A percentile compares a stretch with the other conserved stretches of the same genome.
Conservation (phyloP, 306 rosid species). For the Fragaria vesca region DNA sequence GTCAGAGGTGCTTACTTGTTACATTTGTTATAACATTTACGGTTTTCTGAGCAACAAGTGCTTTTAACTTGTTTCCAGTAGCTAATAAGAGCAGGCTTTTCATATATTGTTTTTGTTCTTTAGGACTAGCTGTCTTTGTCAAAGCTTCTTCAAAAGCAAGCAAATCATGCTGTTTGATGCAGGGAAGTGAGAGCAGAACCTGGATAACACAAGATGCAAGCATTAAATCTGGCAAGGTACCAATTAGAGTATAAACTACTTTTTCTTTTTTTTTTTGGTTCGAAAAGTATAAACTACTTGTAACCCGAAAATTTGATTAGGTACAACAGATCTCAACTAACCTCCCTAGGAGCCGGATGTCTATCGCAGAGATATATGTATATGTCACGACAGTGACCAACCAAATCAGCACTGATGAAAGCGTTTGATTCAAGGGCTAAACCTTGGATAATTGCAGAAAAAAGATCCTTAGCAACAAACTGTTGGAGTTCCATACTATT, state of each 20-base stretch:
- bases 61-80: slow-evolving; percentile 86
- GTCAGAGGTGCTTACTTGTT: slow-evolving; percentile 57
- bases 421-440: slow-evolving; percentile 93
- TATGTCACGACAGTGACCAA: slow-evolving; percentile 88
- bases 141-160: slow-evolving; percentile 91
- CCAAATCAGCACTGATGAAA: slow-evolving; percentile 80
- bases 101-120: slow-evolving; percentile 92
- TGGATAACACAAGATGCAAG: slow-evolving; percentile 29
- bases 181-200: slow-evolving; percentile 85
- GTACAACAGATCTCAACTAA: slow-evolving; percentile 33
- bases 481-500: slow-evolving; percentile 61
- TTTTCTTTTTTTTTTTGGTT: too few species aligned
- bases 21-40: slow-evolving; percentile 87
- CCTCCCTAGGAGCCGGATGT: slow-evolving; percentile 93
- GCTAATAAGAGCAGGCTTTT: slow-evolving; percentile 79
- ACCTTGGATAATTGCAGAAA: slow-evolving; percentile 78
- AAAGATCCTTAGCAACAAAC: slow-evolving; percentile 80
- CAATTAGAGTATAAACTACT: slow-evolving; percentile 2
- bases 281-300: background rate
- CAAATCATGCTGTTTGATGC: slow-evolving; percentile 66
- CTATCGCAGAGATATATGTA: slow-evolving; percentile 76
- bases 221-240: slow-evolving; percentile 6
- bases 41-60: slow-evolving; percentile 85
- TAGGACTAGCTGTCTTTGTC: slow-evolving; percentile 79
- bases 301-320: background rate